Base-by-base conservation (phyloP, 768 basidiomycete genomes). In the Lentinus brumalis region DNA sequence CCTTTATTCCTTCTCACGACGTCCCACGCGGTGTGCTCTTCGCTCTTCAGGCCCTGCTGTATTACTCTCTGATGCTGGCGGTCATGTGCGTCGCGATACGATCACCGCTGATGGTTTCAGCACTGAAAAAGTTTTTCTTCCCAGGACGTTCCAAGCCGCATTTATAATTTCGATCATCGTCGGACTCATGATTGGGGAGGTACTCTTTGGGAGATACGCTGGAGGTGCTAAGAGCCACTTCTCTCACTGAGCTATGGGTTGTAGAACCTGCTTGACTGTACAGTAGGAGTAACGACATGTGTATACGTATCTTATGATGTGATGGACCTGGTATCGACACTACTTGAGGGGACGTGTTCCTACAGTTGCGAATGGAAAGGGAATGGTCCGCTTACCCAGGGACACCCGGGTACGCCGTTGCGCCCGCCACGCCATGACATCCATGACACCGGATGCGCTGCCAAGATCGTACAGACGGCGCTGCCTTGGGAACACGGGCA, bases 91-190 rank as follows among this genome's bases (percentile, higher is more conserved):
- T 72, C 2, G 14, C 32, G 49, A 51, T 45, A 39, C 45, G 16
- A 30, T 45, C 29, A 42, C 30, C 29, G 30, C 18, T 42, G 61
- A 32, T 41, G 53, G 39, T 42, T 67, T 35, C 44, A 41, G 38
- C 68, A 64, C 69, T 26, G 50, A 26, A 54, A 41, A 40, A 59
- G 46, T 62, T 60, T 73, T 59, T 64, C 35, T 35, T 35, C 35
- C 40, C 69, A 96, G 93, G 94, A 90, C 90, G 6, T 95, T 90
- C 75, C 86, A 94, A 65, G 87, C 82, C 5, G 87, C 84, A 30
- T 96, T 84, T 69, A 79, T 95, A 57, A 82, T 95, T 38, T 79
- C 87, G 11, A 83, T 94, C 61, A 70, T 94, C 14, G 56, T 84
- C 2, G 93, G 93, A 1, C 74, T 89, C 32, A 88, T 85, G 9